These are phyloP conservation scores for Diaporthe capsici DNA, from an alignment of 2,329 filamentous ascomycete species.

Conservation along the genomic window DNA sequence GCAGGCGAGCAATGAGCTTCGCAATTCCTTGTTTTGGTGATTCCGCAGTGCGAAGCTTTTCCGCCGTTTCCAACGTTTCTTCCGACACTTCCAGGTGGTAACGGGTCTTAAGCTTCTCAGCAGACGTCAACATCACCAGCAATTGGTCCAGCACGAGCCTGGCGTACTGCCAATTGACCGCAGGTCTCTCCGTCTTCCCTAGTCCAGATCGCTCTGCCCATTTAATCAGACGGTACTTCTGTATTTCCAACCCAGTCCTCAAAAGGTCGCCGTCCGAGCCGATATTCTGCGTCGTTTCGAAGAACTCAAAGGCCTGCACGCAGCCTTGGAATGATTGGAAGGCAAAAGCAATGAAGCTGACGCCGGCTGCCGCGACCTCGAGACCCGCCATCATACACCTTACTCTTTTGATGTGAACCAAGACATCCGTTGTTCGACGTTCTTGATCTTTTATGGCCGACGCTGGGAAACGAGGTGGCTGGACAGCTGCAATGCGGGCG, in stretches of 20 bases:
- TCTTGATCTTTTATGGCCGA: not conserved
- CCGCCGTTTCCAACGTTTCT: conserved; percentile 34
- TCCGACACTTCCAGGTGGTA: conserved; percentile 44
- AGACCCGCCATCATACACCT: conserved; percentile 19
- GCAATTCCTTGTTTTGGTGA: conserved; percentile 41
- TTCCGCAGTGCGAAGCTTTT: conserved; percentile 14
- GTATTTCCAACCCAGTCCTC: conserved; percentile 43
- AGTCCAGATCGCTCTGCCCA: conserved; percentile 43
- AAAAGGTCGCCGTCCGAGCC: conserved; percentile 44
- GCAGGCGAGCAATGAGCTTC: conserved; percentile 41
- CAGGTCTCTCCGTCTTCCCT: conserved; percentile 35
- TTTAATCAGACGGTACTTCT: conserved; percentile 43
- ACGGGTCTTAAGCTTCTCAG: conserved; percentile 39
- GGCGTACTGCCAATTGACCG: conserved; percentile 44
- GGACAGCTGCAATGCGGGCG: not conserved
- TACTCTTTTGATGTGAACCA: not conserved
- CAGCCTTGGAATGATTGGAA: conserved; percentile 43
- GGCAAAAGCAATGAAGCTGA: conserved; percentile 39
- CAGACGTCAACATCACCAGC: conserved; percentile 40
- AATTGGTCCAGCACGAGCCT: conserved; percentile 43
- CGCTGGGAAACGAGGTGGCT: not conserved
- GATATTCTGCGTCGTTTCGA: conserved; percentile 43
- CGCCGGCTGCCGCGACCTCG: conserved; percentile 38
- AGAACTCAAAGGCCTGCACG: conserved; percentile 42
- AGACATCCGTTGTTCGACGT: not conserved